Conservation (phyloP, 2,329 filamentous ascomycete species). For the Aureobasidium vineae region DNA sequence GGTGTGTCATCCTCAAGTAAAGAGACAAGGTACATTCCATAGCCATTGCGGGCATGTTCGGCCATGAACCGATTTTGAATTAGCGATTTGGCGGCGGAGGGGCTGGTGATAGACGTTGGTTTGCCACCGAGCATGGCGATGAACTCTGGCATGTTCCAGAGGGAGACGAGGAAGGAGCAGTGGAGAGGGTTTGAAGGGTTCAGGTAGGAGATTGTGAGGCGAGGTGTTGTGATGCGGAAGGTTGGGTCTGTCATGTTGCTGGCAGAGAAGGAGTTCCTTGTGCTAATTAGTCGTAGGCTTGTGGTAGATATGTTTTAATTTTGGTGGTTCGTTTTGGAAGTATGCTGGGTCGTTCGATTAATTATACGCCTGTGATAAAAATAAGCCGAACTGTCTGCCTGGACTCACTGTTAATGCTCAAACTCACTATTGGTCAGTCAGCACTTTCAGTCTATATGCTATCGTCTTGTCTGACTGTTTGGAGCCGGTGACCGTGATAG, state of each 20-base stretch:
- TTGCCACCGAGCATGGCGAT: conserved; percentile 3
- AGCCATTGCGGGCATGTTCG: conserved; percentile 1
- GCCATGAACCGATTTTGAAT: background rate
- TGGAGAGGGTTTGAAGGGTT: background rate
- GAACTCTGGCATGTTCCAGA: conserved; percentile 18
- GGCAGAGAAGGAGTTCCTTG: background rate
- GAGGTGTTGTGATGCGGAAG: background rate
- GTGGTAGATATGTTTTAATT: background rate
- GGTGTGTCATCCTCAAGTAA: background rate
- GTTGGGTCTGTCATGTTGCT: background rate
- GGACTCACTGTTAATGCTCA: background rate
- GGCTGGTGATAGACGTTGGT: conserved; percentile 1
- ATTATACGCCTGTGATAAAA: background rate
- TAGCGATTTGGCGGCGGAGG: background rate
- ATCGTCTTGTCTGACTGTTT: background rate
- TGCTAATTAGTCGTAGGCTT: background rate
- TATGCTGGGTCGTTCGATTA: too few relatives aligned
- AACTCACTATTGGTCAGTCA: background rate
- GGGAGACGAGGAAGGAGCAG: background rate
- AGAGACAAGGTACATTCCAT: background rate
- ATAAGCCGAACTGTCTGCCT: background rate
- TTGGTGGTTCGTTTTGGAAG: background rate
- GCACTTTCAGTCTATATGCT: background rate
- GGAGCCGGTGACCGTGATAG: background rate
- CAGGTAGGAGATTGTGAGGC: background rate